Percentiles rank a stretch among this genome's conserved stretches.
phyloP scores from a whole-genome alignment of 2,329 filamentous ascomycete genomes.

The Colletotrichum liriopes region DNA sequence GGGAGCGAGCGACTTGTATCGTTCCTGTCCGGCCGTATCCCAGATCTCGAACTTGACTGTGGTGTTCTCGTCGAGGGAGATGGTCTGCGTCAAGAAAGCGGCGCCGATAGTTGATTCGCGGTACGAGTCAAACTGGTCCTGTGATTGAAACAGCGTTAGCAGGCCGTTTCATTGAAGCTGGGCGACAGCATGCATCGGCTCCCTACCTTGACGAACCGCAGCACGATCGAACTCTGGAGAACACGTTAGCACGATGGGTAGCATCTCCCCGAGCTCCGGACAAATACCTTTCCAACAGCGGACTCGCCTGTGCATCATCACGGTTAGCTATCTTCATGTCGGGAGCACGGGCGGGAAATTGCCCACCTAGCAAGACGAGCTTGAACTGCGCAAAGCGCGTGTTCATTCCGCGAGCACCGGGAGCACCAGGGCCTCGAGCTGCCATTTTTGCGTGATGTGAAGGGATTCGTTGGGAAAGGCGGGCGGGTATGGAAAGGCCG shows the following conservation, averaged over 20 bases:
- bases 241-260: conserved; percentile 42
- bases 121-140: conserved; percentile 99
- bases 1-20: conserved; percentile 98
- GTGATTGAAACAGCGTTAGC: conserved; percentile 38
- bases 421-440: conserved; percentile 73
- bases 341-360: conserved; percentile 11
- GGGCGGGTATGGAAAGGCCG: conserved; percentile 30
- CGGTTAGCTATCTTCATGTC: conserved; percentile 24
- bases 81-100: conserved; percentile 98
- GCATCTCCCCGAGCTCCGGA: conserved; percentile 20
- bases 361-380: conserved; percentile 92
- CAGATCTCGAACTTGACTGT: conserved; percentile 99
- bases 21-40: conserved; percentile 98
- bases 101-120: conserved; percentile 98
- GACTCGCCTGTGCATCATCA: conserved; percentile 83
- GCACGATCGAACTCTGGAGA: conserved; percentile 90
- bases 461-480: conserved; percentile 45
- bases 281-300: conserved; percentile 92
- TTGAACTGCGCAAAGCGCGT: conserved; percentile 99
- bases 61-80: conserved; percentile 96
- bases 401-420: conserved; percentile 76
- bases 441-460: conserved; percentile 76
- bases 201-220: conserved; percentile 96
- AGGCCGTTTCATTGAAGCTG: neutral
- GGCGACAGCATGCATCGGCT: conserved; percentile 7